Percentiles rank a stretch among this genome's conserved stretches.
Evolutionary conservation across 1,284 basidiomycete genomes (phyloP).

Genomic region (Rugosomyces carneus): DNA sequence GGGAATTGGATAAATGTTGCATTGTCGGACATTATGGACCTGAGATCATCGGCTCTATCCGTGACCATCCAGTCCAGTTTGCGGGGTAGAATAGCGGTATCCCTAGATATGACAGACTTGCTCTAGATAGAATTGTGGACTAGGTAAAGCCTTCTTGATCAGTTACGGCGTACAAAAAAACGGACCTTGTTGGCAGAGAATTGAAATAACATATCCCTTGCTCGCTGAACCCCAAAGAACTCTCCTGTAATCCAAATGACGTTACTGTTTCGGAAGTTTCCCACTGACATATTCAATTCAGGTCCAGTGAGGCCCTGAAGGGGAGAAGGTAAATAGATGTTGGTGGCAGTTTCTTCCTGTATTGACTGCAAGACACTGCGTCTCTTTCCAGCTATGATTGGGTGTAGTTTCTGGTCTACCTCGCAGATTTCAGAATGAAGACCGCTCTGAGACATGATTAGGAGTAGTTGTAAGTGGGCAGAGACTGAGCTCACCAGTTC

Average conservation of each 20-base stretch:
- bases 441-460: slow-evolving; percentile 54
- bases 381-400: slow-evolving; percentile 89
- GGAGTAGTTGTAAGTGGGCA: slow-evolving; percentile 1
- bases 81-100: slow-evolving; percentile 90
- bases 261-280: slow-evolving; percentile 54
- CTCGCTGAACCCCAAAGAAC: slow-evolving; percentile 93
- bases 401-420: slow-evolving; percentile 93
- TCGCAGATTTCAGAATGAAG: slow-evolving; percentile 88
- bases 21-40: slow-evolving; percentile 92
- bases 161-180: slow-evolving; percentile 16
- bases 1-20: slow-evolving; percentile 95
- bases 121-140: slow-evolving; percentile 45
- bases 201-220: slow-evolving; percentile 91
- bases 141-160: slow-evolving; percentile 8
- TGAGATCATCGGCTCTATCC: slow-evolving; percentile 87
- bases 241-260: slow-evolving; percentile 96
- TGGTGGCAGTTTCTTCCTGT: slow-evolving; percentile 96
- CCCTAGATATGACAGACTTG: slow-evolving; percentile 87
- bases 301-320: slow-evolving; percentile 81
- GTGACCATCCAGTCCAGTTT: slow-evolving; percentile 98
- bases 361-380: slow-evolving; percentile 86
- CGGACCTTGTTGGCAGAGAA: slow-evolving; percentile 82
- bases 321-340: slow-evolving; percentile 91
- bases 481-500: slow-evolving; percentile 61
- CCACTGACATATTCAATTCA: slow-evolving; percentile 35